Base-by-base conservation (phyloP, 768 basidiomycete species). In the Pleurotus tuber-regium region DNA sequence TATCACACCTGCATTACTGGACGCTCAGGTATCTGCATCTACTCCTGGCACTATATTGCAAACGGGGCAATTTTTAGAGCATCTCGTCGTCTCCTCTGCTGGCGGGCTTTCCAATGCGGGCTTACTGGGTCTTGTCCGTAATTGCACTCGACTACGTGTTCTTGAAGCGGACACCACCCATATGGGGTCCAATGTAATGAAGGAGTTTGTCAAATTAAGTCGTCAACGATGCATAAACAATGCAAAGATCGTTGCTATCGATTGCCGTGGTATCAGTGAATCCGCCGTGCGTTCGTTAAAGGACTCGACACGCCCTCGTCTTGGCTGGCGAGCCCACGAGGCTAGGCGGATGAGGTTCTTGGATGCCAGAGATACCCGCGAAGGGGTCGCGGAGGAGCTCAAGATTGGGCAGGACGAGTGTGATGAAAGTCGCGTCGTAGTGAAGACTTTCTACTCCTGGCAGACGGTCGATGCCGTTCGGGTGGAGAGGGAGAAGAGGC, bases 371-470 rank as follows among this genome's bases (percentile, higher is more conserved):
- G 91, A 93, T 66, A 80, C 70, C 51, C 68, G 81, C 57, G 89
- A 92, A 61, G 77, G 74, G 23, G 75, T 77, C 57, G 70, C 72
- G 4, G 85, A 87, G 55, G 79, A 80, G 30, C 66, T 87, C 52
- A 82, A 79, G 64, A 67, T 82, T 7, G 87, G 85, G 39, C 84
- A 89, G 68, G 87, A 91, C 65, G 92, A 94, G 65, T 90, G 89
- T 61, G 90, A 92, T 56, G 75, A 78, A 59, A 67, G 60, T 61
- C 72, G 84, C 21, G 84, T 92, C 21, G 85, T 89, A 44, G 62
- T 93, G 57, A 92, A 92, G 78, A 83, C 86, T 21, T 94, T 92
- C 65, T 86, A 88, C 66, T 83, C 86, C 43, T 91, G 88, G 87
- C 87, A 92, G 73, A 86, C 80, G 8, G 89, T 93, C 30, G 91